A percentile compares a stretch with the other conserved stretches of the same genome.
phyloP scores from a whole-genome alignment of 768 basidiomycete genomes.

The Pleurotus pulmonarius region DNA sequence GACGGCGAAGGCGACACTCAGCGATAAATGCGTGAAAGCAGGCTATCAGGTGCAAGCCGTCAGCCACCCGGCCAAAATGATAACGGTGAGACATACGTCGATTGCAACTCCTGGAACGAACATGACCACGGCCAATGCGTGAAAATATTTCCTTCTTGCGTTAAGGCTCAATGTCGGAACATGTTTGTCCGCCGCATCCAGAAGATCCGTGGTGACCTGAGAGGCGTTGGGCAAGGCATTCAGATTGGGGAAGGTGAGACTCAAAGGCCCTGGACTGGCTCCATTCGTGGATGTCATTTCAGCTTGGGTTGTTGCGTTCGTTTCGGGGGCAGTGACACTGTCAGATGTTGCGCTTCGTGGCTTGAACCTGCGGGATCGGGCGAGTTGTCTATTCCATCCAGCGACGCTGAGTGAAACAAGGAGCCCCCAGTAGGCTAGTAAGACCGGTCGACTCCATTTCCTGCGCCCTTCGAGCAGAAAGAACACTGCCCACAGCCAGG shows the following conservation, averaged over 20 bases:
- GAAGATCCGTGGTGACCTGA: constrained; percentile 48
- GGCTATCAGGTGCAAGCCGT: constrained; percentile 51
- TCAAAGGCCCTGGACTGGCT: constrained; percentile 22
- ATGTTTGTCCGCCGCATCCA: constrained; percentile 87
- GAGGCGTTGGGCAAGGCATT: constrained; percentile 45
- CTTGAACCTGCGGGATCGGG: constrained; percentile 67
- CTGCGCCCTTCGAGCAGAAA: constrained; percentile 74
- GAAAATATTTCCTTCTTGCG: constrained; percentile 94
- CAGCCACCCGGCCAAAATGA: constrained; percentile 7
- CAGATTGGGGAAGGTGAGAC: constrained; percentile 45
- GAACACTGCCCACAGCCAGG: constrained; percentile 82
- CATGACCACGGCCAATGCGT: constrained; percentile 93
- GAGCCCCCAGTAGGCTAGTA: constrained; percentile 83
- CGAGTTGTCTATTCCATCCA: constrained; percentile 91
- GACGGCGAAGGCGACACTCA: constrained; percentile 90
- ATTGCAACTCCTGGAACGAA: constrained; percentile 91
- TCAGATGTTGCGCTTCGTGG: constrained; percentile 40
- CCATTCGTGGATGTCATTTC: constrained; percentile 11
- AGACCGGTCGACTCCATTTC: constrained; percentile 73
- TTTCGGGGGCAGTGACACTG: constrained; percentile 24
- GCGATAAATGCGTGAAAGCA: constrained; percentile 92
- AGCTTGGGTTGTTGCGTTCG: constrained; percentile 16
- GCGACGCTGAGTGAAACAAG: constrained; percentile 83
- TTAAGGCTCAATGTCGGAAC: constrained; percentile 90
- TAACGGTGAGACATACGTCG: constrained; percentile 60